These are phyloP conservation scores for Aspergillus piperis DNA, from an alignment of 2,329 filamentous ascomycete genomes.

Conservation along the genomic window DNA sequence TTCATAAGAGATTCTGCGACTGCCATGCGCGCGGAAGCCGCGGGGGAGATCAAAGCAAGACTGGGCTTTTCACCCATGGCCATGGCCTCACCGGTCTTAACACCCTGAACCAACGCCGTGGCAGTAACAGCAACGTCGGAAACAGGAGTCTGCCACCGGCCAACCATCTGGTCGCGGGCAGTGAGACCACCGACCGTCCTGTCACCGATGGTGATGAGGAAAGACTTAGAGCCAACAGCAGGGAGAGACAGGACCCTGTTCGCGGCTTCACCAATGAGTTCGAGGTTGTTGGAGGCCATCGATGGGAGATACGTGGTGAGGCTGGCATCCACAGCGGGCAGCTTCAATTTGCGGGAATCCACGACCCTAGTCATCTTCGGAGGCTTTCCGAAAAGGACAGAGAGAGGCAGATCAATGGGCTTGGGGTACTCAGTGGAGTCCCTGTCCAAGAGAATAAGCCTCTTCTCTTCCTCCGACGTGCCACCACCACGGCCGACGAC, in stretches of 20 bases:
- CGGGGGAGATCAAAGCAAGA: constrained; percentile 83
- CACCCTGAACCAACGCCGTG: constrained; percentile 71
- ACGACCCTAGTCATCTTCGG: constrained; percentile 78
- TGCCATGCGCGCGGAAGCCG: constrained; percentile 92
- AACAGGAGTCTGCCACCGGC: constrained; percentile 92
- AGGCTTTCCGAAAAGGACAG: constrained; percentile 82
- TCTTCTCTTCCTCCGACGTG: constrained; percentile 65
- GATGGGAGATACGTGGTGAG: constrained; percentile 68
- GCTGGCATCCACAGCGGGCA: constrained; percentile 74
- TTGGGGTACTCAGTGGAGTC: constrained; percentile 72
- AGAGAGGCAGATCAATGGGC: constrained; percentile 88
- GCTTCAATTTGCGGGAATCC: constrained; percentile 65
- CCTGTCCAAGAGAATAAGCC: constrained; percentile 77
- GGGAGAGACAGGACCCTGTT: constrained; percentile 81
- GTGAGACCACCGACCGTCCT: constrained; percentile 87
- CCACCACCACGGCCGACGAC: constrained; percentile 78
- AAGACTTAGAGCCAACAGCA: constrained; percentile 93
- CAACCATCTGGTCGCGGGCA: constrained; percentile 90
- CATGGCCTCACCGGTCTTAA: constrained; percentile 90
- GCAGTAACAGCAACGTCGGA: constrained; percentile 92
- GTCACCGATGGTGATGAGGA: constrained; percentile 95
- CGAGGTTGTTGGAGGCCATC: constrained; percentile 44
- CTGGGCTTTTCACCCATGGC: constrained; percentile 92
- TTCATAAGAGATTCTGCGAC: constrained; percentile 94
- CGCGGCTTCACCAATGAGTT: constrained; percentile 67